Evolutionary conservation across 176 grass and related monocot genomes (phyloP).

Genomic region (Leersia perrieri): DNA sequence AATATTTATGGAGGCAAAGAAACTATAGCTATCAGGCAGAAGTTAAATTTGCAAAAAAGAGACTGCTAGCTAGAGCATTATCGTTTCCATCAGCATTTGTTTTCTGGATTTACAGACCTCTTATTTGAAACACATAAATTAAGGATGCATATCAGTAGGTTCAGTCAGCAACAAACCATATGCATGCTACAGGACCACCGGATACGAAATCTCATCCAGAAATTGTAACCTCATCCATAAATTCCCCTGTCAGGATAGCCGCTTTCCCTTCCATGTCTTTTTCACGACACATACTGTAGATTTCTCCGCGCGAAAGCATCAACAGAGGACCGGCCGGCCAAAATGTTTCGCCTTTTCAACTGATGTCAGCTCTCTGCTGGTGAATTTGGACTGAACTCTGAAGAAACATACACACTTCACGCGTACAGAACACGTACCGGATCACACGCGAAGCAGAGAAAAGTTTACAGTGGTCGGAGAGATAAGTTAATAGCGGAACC

Average conservation of each 20-base stretch:
- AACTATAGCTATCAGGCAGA: neutral
- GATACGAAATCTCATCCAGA: neutral
- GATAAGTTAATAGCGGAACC: neutral
- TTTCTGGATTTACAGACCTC: neutral
- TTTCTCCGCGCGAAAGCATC: neutral
- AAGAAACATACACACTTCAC: no score
- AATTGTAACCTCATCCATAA: constrained; percentile 12
- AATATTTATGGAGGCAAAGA: neutral
- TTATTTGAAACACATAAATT: neutral
- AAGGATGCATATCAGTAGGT: neutral
- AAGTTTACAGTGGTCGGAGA: neutral
- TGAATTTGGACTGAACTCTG: neutral
- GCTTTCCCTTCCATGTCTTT: neutral
- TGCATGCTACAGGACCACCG: constrained; percentile 27
- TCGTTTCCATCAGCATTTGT: neutral
- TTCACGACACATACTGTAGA: constrained; percentile 8
- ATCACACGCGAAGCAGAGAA: neutral
- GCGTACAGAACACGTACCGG: neutral
- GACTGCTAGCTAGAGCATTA: neutral
- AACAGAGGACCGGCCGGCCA: neutral
- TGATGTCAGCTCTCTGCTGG: neutral
- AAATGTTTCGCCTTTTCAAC: neutral
- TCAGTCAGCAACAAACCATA: neutral
- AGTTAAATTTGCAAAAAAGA: neutral
- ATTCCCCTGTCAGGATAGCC: neutral